A percentile compares a stretch with the other conserved stretches of the same genome.
These are phyloP conservation scores for Rhizopogon salebrosus DNA, from an alignment of 768 basidiomycete genomes.

Conservation along the genomic window DNA sequence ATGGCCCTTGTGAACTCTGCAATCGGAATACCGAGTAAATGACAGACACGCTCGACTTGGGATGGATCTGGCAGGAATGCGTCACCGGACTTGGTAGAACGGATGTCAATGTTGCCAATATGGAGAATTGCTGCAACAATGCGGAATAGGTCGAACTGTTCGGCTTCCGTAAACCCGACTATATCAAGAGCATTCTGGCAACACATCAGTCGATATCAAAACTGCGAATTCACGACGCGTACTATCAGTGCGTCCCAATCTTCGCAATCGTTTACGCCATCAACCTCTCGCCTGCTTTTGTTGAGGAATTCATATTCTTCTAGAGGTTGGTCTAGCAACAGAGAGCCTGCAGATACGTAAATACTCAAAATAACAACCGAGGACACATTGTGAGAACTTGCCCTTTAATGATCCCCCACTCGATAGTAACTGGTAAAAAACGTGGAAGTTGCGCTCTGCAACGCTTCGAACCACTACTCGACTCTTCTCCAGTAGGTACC, in stretches of 20 bases:
- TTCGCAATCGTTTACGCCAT: slow-evolving; percentile 87
- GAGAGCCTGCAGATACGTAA: slow-evolving; percentile 42
- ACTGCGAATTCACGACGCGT: slow-evolving; percentile 32
- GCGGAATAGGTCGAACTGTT: slow-evolving; percentile 93
- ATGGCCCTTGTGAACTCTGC: slow-evolving; percentile 87
- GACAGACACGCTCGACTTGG: slow-evolving; percentile 86
- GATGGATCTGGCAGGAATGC: slow-evolving; percentile 74
- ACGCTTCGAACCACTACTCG: slow-evolving; percentile 84
- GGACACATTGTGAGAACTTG: slow-evolving; percentile 24
- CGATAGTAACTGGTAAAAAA: slow-evolving; percentile 91
- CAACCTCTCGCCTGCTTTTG: slow-evolving; percentile 85
- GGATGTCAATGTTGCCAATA: slow-evolving; percentile 88
- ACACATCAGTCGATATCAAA: background rate
- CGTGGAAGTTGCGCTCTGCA: slow-evolving; percentile 92
- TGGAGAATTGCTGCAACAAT: slow-evolving; percentile 91
- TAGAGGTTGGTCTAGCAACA: slow-evolving; percentile 69
- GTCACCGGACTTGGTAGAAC: slow-evolving; percentile 73
- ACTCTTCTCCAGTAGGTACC: slow-evolving; percentile 98
- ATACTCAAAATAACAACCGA: slow-evolving; percentile 2
- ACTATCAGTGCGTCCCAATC: slow-evolving; percentile 77
- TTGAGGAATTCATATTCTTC: slow-evolving; percentile 90
- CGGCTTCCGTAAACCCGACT: slow-evolving; percentile 79
- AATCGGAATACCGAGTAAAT: slow-evolving; percentile 84
- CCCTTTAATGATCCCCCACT: slow-evolving; percentile 70
- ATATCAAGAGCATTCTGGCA: slow-evolving; percentile 73